Base-by-base conservation (phyloP, 139 green algal species). In the Mesostigma viride region DNA sequence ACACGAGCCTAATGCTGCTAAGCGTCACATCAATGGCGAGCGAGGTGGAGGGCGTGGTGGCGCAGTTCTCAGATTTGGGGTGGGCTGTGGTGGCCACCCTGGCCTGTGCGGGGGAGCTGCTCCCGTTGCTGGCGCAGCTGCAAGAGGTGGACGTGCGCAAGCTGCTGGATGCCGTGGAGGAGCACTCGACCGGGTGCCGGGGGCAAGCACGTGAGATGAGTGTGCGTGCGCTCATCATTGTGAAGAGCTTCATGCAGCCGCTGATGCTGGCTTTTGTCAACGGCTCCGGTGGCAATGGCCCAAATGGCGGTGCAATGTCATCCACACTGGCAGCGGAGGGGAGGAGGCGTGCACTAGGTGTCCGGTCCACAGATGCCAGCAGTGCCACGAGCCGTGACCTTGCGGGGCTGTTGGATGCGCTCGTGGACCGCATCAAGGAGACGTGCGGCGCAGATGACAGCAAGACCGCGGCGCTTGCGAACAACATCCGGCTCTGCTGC, bases 81-180 rank as follows among this genome's bases (percentile, higher is more conserved):
- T n/a, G n/a, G n/a, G n/a, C n/a, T 6, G 56, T 62, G 28, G 6
- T 62, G 6, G 11, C 6, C 8, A 11, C 6, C 6, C 28, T 62
- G 8, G 28, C 11, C 6, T 6, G 11, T 24, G 56, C 56, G 11
- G 28, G 30, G 6, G 56, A 8, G 34, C 35, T 69, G 63, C 11
- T 69, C 36, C 3, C 11, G 44, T 69, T 69, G 24, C 11, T 69
- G 45, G 27, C 4, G 44, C 14, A 62, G 22, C 3, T n/a, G 3
- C 11, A 3, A n/a, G 36, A 3, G 14, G 44, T 67, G 31, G 63
- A 69, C 22, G 14, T 69, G 8, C 40, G 63, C 11, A 8, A 31
- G 11, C 8, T 67, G 36, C 68, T 69, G 3, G 63, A 69, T n/a
- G 36, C 63, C 22, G 63, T 62, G 40, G 63, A 69, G 63, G 63